phyloP scores from a whole-genome alignment of 2,329 filamentous ascomycete species.

The Ophiostoma ips region DNA sequence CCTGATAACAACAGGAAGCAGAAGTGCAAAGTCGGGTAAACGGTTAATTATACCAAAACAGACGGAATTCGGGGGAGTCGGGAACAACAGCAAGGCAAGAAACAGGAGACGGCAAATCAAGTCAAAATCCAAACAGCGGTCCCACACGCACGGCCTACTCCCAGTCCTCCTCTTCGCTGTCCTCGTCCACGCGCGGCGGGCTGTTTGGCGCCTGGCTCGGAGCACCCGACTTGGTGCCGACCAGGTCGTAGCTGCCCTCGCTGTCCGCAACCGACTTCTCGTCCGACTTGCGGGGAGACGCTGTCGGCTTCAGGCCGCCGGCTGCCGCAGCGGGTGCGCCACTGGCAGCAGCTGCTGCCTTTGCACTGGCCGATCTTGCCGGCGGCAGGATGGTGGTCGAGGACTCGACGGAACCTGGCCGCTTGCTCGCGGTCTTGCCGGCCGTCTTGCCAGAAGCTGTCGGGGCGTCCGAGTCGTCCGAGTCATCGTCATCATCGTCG shows the following conservation, averaged over 20 bases:
- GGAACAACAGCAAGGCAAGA: no score
- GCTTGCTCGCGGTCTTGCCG: constrained; percentile 13
- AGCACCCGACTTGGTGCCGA: constrained; percentile 61
- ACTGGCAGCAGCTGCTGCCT: constrained; percentile 11
- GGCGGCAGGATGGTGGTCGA: constrained; percentile 47
- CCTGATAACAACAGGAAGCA: background rate
- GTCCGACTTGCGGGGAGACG: constrained; percentile 60
- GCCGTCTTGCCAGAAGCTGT: background rate
- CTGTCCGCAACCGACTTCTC: constrained; percentile 85
- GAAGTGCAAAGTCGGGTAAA: no score
- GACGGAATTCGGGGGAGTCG: no score
- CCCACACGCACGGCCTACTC: no score
- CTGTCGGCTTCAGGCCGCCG: constrained; percentile 34
- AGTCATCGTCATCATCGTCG: constrained; percentile 5
- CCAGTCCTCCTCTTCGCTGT: constrained; percentile 65
- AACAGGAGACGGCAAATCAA: no score
- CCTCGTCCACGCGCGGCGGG: constrained; percentile 40
- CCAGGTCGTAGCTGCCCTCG: constrained; percentile 90
- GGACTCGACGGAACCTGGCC: constrained; percentile 38
- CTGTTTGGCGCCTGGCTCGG: constrained; percentile 64
- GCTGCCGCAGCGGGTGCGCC: constrained; percentile 7
- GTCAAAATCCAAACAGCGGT: constrained; percentile 4
- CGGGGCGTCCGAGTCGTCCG: constrained; percentile 13
- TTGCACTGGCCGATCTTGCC: constrained; percentile 17
- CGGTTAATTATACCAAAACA: no score